A percentile compares a stretch with the other conserved stretches of the same genome.
These are phyloP conservation scores for Corymbia calophylla DNA, from an alignment of 441 rosid genomes.

Conservation along the genomic window DNA sequence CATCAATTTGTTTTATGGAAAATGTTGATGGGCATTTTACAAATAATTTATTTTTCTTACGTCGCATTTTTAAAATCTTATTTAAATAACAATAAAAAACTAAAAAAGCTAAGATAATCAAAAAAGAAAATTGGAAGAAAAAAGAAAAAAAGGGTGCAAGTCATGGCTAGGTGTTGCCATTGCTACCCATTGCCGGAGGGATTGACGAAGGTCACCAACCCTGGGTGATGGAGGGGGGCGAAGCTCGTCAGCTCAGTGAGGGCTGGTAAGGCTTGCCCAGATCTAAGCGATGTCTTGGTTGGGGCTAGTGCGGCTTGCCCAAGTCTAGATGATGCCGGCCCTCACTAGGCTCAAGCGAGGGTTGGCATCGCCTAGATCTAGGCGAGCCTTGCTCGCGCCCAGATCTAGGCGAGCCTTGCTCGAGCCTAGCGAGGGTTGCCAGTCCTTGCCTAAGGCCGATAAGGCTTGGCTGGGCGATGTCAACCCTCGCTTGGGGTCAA, in stretches of 20 bases:
- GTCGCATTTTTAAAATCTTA: fast-evolving
- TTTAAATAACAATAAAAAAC: no score
- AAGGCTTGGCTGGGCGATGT: fast-evolving
- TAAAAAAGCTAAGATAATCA: no score
- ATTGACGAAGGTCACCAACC: no score
- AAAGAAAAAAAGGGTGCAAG: no score
- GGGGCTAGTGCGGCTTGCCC: fast-evolving
- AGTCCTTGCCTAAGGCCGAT: not conserved
- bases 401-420: not conserved
- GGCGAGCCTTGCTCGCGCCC: fast-evolving
- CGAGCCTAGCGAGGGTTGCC: not conserved
- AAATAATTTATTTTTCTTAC: no score
- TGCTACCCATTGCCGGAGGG: fast-evolving
- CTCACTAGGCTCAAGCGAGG: not conserved
- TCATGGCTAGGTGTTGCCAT: not conserved
- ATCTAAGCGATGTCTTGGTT: fast-evolving
- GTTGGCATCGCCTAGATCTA: not conserved
- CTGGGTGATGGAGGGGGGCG: no score
- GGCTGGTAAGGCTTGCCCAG: not conserved
- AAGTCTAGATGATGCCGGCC: fast-evolving
- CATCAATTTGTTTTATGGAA: not conserved
- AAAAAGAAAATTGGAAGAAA: no score
- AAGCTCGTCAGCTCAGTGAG: no score
- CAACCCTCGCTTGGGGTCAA: fast-evolving
- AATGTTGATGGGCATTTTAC: fast-evolving